Percentiles rank a stretch among this genome's conserved stretches.
phyloP scores from a whole-genome alignment of 768 basidiomycete genomes.

The Postia placenta region DNA sequence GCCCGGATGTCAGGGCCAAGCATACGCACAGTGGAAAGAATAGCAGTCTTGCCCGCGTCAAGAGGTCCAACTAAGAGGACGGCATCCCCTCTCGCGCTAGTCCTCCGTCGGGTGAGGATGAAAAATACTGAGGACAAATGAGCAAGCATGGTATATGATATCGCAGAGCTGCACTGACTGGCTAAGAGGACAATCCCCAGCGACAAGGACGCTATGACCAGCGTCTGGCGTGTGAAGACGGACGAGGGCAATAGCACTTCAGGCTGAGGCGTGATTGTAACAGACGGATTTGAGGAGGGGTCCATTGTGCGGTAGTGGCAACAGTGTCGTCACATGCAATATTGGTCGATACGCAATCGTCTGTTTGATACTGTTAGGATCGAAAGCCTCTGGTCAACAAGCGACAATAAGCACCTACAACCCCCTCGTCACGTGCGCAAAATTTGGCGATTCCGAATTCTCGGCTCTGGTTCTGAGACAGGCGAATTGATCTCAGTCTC shows the following conservation, averaged over 20 bases:
- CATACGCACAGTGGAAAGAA: slow-evolving; percentile 58
- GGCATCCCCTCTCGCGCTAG: slow-evolving; percentile 46
- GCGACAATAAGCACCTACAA: not conserved
- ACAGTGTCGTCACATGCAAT: too few relatives aligned
- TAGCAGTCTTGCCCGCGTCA: slow-evolving; percentile 78
- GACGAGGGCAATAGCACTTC: slow-evolving; percentile 32
- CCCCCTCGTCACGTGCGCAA: not conserved
- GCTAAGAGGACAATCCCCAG: slow-evolving; percentile 38
- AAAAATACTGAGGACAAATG: slow-evolving; percentile 33
- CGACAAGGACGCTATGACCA: slow-evolving; percentile 37
- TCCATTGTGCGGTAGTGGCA: too few relatives aligned
- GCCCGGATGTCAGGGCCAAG: slow-evolving; percentile 1
- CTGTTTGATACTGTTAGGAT: slow-evolving; percentile 17
- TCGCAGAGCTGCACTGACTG: slow-evolving; percentile 30
- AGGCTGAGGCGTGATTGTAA: too few relatives aligned
- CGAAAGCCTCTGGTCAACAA: slow-evolving; percentile 14
- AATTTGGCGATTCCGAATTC: too few relatives aligned
- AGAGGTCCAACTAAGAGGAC: slow-evolving; percentile 72
- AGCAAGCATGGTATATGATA: slow-evolving; percentile 7
- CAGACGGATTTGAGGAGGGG: too few relatives aligned
- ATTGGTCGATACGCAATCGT: too few relatives aligned
- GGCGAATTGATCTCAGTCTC: not conserved
- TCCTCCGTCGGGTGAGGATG: slow-evolving; percentile 36
- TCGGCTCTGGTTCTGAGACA: too few relatives aligned
- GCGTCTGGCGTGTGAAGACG: slow-evolving; percentile 31